These are phyloP conservation scores for Oryza longistaminata DNA, from an alignment of 176 grass and related monocot genomes.

Conservation along the genomic window DNA sequence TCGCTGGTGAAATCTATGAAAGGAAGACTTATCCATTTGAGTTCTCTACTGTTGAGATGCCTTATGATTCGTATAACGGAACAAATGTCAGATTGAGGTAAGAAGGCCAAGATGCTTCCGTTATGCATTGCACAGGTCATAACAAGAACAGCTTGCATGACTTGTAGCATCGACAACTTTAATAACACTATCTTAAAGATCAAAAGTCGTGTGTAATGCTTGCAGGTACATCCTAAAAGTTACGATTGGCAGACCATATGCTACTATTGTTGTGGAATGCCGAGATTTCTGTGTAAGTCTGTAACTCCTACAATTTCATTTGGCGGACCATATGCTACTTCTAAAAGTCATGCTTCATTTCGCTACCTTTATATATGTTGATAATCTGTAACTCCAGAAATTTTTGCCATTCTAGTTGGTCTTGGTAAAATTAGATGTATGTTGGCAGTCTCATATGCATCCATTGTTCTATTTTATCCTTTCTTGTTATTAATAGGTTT, in stretches of 20 bases:
- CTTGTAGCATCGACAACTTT: constrained; percentile 6
- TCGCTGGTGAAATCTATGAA: constrained; percentile 95
- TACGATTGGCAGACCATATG: constrained; percentile 77
- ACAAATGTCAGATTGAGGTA: constrained; percentile 94
- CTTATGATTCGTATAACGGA: constrained; percentile 88
- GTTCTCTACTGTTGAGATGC: constrained; percentile 95
- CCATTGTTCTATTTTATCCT: not conserved
- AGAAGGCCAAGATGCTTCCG: not conserved
- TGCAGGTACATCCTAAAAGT: constrained; percentile 87
- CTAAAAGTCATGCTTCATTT: not conserved
- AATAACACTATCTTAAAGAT: constrained; percentile 1
- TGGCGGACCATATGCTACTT: no score
- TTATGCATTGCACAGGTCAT: not conserved
- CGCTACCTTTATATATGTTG: not conserved
- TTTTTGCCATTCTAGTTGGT: not conserved
- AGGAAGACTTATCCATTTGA: constrained; percentile 89
- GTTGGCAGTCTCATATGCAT: not conserved
- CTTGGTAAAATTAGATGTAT: constrained; percentile 1
- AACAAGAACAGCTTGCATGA: not conserved
- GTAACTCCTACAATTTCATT: no score
- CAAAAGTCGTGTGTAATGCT: constrained; percentile 30
- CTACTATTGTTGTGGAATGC: constrained; percentile 53
- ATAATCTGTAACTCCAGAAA: not conserved
- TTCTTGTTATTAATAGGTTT: not conserved
- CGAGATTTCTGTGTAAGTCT: constrained; percentile 84